Conservation (phyloP, 208 protist genomes). For the Acanthamoeba castellanii region DNA sequence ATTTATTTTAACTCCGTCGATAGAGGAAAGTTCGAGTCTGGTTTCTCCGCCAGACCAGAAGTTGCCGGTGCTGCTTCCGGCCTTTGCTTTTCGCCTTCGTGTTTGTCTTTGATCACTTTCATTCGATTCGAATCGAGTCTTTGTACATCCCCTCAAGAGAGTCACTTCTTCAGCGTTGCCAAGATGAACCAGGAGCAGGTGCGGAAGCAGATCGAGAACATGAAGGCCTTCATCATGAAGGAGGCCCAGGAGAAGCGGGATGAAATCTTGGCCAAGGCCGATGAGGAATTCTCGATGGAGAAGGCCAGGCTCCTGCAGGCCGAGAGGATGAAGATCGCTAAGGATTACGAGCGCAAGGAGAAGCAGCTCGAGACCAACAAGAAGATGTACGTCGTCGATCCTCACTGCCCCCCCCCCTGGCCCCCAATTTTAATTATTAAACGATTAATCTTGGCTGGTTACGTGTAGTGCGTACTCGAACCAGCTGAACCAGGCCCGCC, state of each 20-base stretch:
- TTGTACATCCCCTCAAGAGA: too few species aligned
- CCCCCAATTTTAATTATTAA: neutral
- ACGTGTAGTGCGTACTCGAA: slow-evolving; percentile 87
- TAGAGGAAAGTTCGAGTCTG: neutral
- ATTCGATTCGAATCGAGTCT: neutral
- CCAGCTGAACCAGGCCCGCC: slow-evolving; percentile 88
- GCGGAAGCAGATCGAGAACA: slow-evolving; percentile 88
- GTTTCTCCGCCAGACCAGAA: neutral
- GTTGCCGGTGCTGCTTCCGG: neutral
- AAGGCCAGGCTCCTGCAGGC: slow-evolving; percentile 90
- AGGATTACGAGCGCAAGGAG: slow-evolving; percentile 91
- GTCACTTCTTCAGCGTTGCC: neutral
- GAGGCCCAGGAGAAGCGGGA: slow-evolving; percentile 91
- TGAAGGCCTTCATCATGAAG: slow-evolving; percentile 92
- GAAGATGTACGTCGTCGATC: slow-evolving; percentile 85
- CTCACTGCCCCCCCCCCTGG: slow-evolving; percentile 31
- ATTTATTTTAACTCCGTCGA: neutral
- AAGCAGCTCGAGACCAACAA: slow-evolving; percentile 91
- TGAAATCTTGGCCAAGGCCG: slow-evolving; percentile 91
- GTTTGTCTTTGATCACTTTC: neutral
- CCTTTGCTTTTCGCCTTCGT: neutral
- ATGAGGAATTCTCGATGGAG: slow-evolving; percentile 93
- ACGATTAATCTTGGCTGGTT: neutral
- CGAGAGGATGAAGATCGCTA: slow-evolving; percentile 91
- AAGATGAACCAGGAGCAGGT: slow-evolving; percentile 81